Evolutionary conservation across 768 basidiomycete species (phyloP).

Genomic region (Tubosaeta brunneosetosa): DNA sequence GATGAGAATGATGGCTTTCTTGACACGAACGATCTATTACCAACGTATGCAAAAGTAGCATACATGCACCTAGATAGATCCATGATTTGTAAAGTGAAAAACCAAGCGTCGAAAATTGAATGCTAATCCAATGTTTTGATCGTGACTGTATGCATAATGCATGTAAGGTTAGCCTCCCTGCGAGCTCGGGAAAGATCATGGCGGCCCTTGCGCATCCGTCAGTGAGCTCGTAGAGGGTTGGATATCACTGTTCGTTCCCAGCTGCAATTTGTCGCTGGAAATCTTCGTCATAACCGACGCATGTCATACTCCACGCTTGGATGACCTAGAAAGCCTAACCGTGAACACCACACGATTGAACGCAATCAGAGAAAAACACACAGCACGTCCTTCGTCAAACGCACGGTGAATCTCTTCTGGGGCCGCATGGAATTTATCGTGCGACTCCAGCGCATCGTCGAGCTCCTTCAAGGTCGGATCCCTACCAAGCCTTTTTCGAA

Average conservation of each 20-base stretch:
- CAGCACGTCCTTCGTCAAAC: conserved; percentile 13
- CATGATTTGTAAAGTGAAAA: neutral
- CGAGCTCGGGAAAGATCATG: no score
- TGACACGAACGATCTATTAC: no score
- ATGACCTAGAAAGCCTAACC: conserved; percentile 4
- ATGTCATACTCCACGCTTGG: conserved; percentile 16
- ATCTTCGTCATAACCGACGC: conserved; percentile 19
- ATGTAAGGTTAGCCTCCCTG: no score
- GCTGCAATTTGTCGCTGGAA: conserved; percentile 17
- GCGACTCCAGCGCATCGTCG: neutral
- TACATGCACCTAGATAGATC: neutral
- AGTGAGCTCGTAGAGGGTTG: neutral
- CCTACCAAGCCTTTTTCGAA: conserved; percentile 13
- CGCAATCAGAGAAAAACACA: neutral
- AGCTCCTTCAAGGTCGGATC: conserved; percentile 11
- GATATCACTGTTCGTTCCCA: conserved; percentile 6
- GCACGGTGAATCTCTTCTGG: conserved; percentile 12
- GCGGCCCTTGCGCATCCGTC: neutral
- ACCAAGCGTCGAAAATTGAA: neutral
- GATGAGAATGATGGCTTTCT: neutral
- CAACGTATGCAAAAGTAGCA: neutral
- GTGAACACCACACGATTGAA: neutral
- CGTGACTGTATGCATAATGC: neutral
- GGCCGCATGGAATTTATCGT: conserved; percentile 10
- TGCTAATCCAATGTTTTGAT: neutral